Evolutionary conservation across 2,329 filamentous ascomycete genomes (phyloP).

Genomic region (Malbranchea cinnamomea): DNA sequence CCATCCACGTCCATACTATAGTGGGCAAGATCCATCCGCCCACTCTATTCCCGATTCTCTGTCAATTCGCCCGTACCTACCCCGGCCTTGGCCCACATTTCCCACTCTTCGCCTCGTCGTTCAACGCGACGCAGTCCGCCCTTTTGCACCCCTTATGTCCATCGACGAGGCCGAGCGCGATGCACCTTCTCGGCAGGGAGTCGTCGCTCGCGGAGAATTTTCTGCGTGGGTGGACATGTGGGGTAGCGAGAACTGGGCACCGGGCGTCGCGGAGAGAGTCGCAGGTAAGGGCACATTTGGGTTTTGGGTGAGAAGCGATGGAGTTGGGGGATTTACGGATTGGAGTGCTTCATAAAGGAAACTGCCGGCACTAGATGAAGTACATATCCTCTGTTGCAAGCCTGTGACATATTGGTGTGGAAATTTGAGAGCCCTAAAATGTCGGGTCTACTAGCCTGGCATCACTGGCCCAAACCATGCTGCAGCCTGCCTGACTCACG

Average conservation of each 20-base stretch:
- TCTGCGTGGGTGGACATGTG: slow-evolving; percentile 24
- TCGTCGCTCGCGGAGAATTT: slow-evolving; percentile 21
- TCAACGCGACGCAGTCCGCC: slow-evolving; percentile 20
- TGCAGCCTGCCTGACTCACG: too few species aligned
- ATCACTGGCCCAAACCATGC: too few species aligned
- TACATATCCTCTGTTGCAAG: too few species aligned
- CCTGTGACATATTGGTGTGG: too few species aligned
- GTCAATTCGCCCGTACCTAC: slow-evolving; percentile 21
- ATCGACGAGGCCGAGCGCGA: slow-evolving; percentile 20
- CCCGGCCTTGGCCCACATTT: slow-evolving; percentile 25
- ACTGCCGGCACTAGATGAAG: too few species aligned
- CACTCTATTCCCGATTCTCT: slow-evolving; percentile 7
- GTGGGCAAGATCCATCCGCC: slow-evolving; percentile 10
- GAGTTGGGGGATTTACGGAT: too few species aligned
- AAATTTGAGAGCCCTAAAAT: too few species aligned
- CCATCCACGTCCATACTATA: too few species aligned
- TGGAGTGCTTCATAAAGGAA: too few species aligned
- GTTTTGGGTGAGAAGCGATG: slow-evolving; percentile 6
- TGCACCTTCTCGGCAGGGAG: slow-evolving; percentile 20
- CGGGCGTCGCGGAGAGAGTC: slow-evolving; percentile 2
- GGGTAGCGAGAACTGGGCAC: slow-evolving; percentile 20
- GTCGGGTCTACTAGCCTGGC: too few species aligned
- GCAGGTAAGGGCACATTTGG: slow-evolving; percentile 6
- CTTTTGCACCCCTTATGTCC: slow-evolving; percentile 21
- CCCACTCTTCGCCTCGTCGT: slow-evolving; percentile 24